A percentile compares a stretch with the other conserved stretches of the same genome.
These are phyloP conservation scores for Paramecium biaurelia DNA, from an alignment of 73 alveolate species.

Conservation along the genomic window DNA sequence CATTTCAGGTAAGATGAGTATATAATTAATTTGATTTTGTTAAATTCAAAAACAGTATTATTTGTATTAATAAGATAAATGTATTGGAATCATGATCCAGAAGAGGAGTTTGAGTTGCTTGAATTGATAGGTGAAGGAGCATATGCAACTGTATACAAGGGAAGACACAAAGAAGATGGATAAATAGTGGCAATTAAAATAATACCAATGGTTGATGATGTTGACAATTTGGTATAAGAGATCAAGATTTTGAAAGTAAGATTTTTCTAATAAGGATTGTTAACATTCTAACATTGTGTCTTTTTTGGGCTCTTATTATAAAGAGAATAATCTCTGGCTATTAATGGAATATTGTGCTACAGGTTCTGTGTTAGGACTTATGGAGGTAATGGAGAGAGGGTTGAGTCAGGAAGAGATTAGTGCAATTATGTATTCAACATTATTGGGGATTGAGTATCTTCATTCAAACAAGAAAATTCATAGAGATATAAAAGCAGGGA, in stretches of 20 bases:
- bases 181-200: slow-evolving; percentile 88
- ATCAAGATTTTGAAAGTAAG: slow-evolving; percentile 78
- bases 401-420: slow-evolving; percentile 92
- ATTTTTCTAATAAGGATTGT: slow-evolving; percentile 71
- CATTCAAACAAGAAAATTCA: slow-evolving; percentile 95
- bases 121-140: slow-evolving; percentile 59
- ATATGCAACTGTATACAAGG: slow-evolving; percentile 69
- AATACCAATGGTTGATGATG: slow-evolving; percentile 71
- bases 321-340: slow-evolving; percentile 93
- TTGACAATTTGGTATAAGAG: slow-evolving; percentile 77
- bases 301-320: slow-evolving; percentile 86
- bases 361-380: slow-evolving; percentile 93
- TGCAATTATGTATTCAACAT: slow-evolving; percentile 83
- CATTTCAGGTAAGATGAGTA: not conserved
- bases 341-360: slow-evolving; percentile 96
- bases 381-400: slow-evolving; percentile 85
- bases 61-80: not conserved
- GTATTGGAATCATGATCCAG: slow-evolving; percentile 49
- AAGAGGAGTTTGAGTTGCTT: slow-evolving; percentile 31
- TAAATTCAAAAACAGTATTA: too few relatives aligned
- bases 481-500: slow-evolving; percentile 99
- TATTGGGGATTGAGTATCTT: slow-evolving; percentile 94
- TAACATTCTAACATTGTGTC: slow-evolving; percentile 87
- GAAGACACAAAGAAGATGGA: slow-evolving; percentile 70
- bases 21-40: not conserved